Evolutionary conservation across 2,329 filamentous ascomycete species (phyloP).

Genomic region (Aspergillus brasiliensis): DNA sequence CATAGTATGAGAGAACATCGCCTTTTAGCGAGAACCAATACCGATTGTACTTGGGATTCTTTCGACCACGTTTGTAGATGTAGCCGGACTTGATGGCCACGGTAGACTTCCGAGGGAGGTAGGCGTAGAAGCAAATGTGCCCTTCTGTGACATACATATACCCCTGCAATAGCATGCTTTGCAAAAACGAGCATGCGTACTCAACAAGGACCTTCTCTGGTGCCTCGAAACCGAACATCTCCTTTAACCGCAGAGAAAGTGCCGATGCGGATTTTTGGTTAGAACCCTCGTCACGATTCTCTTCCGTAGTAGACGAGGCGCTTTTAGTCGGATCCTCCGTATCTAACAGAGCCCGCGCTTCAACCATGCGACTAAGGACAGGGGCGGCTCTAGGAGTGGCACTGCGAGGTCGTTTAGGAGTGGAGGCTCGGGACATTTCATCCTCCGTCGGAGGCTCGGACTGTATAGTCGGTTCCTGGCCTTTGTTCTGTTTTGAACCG

Average conservation of each 20-base stretch:
- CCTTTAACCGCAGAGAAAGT: slow-evolving; percentile 71
- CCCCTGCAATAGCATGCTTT: slow-evolving; percentile 88
- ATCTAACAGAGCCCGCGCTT: slow-evolving; percentile 66
- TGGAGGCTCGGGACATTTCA: slow-evolving; percentile 20
- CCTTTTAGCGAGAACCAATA: slow-evolving; percentile 95
- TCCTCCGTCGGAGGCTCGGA: slow-evolving; percentile 20
- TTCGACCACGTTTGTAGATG: slow-evolving; percentile 82
- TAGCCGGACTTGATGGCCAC: slow-evolving; percentile 83
- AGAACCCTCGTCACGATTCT: slow-evolving; percentile 54
- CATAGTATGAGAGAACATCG: slow-evolving; percentile 88
- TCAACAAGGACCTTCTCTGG: slow-evolving; percentile 86
- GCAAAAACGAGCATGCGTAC: slow-evolving; percentile 90
- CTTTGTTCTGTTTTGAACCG: slow-evolving; percentile 31
- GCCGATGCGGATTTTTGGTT: slow-evolving; percentile 53
- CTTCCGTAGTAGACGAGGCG: slow-evolving; percentile 22
- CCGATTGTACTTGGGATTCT: slow-evolving; percentile 82
- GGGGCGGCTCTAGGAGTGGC: slow-evolving; percentile 60
- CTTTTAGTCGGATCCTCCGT: slow-evolving; percentile 23
- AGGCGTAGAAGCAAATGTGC: slow-evolving; percentile 96
- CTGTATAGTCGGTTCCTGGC: slow-evolving; percentile 25
- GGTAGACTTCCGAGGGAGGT: slow-evolving; percentile 87
- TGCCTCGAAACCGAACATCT: slow-evolving; percentile 81
- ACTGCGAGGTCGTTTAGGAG: slow-evolving; percentile 32
- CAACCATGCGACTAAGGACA: slow-evolving; percentile 76
- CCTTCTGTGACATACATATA: slow-evolving; percentile 93